These are phyloP conservation scores for Pleurotus pulmonarius DNA, from an alignment of 768 basidiomycete species.

Conservation along the genomic window DNA sequence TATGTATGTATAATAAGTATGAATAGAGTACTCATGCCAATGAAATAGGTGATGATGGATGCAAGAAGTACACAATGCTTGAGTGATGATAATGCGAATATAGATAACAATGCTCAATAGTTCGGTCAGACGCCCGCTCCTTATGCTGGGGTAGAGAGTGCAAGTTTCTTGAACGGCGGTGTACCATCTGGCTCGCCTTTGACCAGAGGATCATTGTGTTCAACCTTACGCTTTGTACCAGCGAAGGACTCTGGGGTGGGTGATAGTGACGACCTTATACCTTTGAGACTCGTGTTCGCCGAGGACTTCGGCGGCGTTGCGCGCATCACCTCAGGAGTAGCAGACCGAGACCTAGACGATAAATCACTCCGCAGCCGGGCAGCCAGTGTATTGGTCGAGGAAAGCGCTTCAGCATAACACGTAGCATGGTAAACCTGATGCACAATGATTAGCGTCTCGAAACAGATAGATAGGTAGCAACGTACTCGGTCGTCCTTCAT, in stretches of 20 bases:
- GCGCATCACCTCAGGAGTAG: slow-evolving; percentile 65
- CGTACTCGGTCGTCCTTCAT: slow-evolving; percentile 79
- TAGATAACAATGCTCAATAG: slow-evolving; percentile 9
- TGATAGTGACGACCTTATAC: slow-evolving; percentile 24
- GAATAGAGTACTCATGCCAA: slow-evolving; percentile 4
- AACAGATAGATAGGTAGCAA: slow-evolving; percentile 3
- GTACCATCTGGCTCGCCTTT: slow-evolving; percentile 41
- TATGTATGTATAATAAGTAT: not conserved
- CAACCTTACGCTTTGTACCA: slow-evolving; percentile 77
- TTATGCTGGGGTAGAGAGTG: slow-evolving; percentile 31
- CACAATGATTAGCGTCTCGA: slow-evolving; percentile 3
- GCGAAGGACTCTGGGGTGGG: slow-evolving; percentile 48
- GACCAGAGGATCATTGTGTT: slow-evolving; percentile 39
- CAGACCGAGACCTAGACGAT: slow-evolving; percentile 62
- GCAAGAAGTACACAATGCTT: not conserved
- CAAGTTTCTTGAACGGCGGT: slow-evolving; percentile 68
- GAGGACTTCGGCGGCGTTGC: slow-evolving; percentile 34
- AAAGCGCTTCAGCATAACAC: slow-evolving; percentile 80
- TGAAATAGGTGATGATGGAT: not conserved
- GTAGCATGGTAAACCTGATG: slow-evolving; percentile 89
- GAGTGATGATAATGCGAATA: not conserved
- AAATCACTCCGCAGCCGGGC: slow-evolving; percentile 64
- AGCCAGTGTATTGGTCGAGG: slow-evolving; percentile 61
- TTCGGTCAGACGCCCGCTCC: not conserved
- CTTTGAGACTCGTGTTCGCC: slow-evolving; percentile 31